phyloP scores from a whole-genome alignment of 192 early-diverging fungal genomes.

The Funneliformis geosporum region DNA sequence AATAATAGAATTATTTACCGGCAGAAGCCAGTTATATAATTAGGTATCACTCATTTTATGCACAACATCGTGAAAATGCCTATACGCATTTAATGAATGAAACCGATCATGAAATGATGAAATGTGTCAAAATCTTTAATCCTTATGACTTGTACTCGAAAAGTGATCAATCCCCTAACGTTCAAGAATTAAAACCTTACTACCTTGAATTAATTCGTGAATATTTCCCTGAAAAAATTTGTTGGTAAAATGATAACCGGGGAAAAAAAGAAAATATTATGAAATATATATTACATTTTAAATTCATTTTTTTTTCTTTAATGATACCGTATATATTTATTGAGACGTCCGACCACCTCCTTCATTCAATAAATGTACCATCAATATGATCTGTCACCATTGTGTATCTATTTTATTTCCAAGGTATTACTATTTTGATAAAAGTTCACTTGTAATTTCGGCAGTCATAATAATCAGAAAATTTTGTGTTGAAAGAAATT shows the following conservation, averaged over 20 bases:
- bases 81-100: slow-evolving; percentile 51
- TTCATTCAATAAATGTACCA: too few species aligned
- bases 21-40: slow-evolving; percentile 47
- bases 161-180: slow-evolving; percentile 40
- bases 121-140: slow-evolving; percentile 51
- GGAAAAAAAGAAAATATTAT: background rate
- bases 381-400: too few species aligned
- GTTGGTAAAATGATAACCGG: slow-evolving; percentile 38
- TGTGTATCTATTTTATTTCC: too few species aligned
- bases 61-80: slow-evolving; percentile 42
- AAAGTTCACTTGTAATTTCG: too few species aligned
- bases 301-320: too few species aligned
- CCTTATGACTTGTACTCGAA: slow-evolving; percentile 60
- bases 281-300: too few species aligned
- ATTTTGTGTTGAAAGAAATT: too few species aligned
- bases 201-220: slow-evolving; percentile 50
- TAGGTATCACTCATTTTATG: slow-evolving; percentile 57
- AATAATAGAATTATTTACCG: slow-evolving; percentile 40
- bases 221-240: slow-evolving; percentile 46
- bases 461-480: too few species aligned
- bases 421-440: too few species aligned
- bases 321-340: too few species aligned
- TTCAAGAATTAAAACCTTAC: slow-evolving; percentile 41
- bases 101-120: slow-evolving; percentile 44
- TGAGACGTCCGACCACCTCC: too few species aligned